phyloP scores from a whole-genome alignment of 495 filamentous ascomycete species.

The Annulohypoxylon moriforme region DNA sequence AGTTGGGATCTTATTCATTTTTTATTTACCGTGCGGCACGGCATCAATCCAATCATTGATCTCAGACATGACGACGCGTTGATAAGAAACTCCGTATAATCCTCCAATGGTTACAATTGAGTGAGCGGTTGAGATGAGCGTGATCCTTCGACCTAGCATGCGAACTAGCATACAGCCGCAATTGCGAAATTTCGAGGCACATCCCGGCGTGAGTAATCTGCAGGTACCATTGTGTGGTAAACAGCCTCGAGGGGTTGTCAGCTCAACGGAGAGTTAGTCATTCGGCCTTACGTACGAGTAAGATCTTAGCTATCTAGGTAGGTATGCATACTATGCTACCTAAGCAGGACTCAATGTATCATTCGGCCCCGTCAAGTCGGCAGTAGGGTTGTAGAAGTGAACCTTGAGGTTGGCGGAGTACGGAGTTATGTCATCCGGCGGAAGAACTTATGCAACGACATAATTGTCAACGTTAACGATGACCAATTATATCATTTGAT shows the following conservation, averaged over 20 bases:
- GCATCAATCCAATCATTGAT: not conserved
- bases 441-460: not conserved
- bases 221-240: constrained; percentile 1
- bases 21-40: not conserved
- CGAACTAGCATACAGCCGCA: not conserved
- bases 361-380: not conserved
- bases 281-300: constrained; percentile 1
- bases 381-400: not conserved
- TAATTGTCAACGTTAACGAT: not conserved
- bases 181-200: not conserved
- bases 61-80: not conserved
- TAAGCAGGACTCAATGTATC: not conserved
- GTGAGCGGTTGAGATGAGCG: not conserved
- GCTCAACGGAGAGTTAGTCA: not conserved
- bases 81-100: constrained; percentile 26
- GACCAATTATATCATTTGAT: not conserved
- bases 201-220: constrained; percentile 2
- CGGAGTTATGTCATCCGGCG: constrained; percentile 26
- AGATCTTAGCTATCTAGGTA: not conserved
- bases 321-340: too few species aligned
- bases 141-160: not conserved
- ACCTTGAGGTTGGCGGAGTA: constrained; percentile 13
- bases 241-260: not conserved
- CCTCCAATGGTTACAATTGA: not conserved
- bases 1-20: constrained; percentile 10